These are phyloP conservation scores for Pneumocystis murina DNA, from an alignment of 1,139 yeast species.

Conservation along the genomic window DNA sequence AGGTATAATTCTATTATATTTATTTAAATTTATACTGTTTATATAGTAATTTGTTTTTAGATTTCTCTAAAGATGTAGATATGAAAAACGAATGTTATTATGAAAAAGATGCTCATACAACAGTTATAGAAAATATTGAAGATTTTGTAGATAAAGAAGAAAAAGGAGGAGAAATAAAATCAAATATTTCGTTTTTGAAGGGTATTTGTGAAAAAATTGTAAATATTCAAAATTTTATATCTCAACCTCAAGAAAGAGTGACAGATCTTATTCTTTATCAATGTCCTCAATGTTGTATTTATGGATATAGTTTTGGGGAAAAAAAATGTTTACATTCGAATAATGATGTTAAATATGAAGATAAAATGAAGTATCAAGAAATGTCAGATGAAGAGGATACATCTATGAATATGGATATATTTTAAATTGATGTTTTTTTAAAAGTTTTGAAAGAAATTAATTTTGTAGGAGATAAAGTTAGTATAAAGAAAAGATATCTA, in stretches of 20 bases:
- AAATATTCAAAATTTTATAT: not conserved
- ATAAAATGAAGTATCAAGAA: not conserved
- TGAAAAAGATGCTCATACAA: conserved; percentile 10
- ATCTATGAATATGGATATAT: not conserved
- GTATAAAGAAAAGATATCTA: not conserved
- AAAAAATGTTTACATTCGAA: not conserved
- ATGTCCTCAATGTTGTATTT: not conserved
- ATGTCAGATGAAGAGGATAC: not conserved
- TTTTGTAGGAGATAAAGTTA: not conserved
- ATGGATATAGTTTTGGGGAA: not conserved
- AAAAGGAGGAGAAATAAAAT: not conserved
- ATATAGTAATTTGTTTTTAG: not conserved
- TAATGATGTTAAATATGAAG: not conserved
- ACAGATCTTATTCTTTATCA: not conserved
- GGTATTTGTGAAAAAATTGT: not conserved
- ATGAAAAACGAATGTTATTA: conserved; percentile 4
- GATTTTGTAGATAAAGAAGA: conserved; percentile 1
- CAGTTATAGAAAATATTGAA: conserved; percentile 7
- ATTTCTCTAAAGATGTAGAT: not conserved
- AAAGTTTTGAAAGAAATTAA: not conserved
- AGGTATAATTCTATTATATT: not conserved
- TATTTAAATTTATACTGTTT: not conserved
- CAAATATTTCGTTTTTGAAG: not conserved
- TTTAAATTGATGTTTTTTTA: not conserved
- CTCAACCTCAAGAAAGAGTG: not conserved